phyloP scores from a whole-genome alignment of 1,284 basidiomycete species.

The Taiwanofungus camphoratus region DNA sequence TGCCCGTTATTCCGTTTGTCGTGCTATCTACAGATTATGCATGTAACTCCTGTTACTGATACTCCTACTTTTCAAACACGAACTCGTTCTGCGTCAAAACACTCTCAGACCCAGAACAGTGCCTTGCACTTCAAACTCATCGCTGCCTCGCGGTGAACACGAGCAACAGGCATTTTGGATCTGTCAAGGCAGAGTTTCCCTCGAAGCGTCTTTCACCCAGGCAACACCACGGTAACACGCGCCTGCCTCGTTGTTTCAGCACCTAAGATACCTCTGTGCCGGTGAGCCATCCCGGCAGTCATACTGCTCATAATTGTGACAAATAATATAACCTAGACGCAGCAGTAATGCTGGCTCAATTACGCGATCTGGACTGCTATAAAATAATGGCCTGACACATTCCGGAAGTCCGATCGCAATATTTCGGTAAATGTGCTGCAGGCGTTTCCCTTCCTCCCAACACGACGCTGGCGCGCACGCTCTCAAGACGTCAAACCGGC shows the following conservation, averaged over 20 bases:
- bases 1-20: no score
- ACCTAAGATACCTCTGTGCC: neutral
- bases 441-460: neutral
- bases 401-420: conserved; percentile 6
- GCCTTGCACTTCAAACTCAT: conserved; percentile 5
- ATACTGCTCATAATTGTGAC: conserved; percentile 8
- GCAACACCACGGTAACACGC: conserved; percentile 7
- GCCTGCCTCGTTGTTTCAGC: conserved; percentile 13
- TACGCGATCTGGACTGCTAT: conserved; percentile 17
- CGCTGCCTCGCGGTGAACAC: conserved; percentile 21
- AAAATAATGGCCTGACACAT: conserved; percentile 16
- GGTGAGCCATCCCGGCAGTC: neutral
- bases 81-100: no score
- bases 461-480: neutral
- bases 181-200: conserved; percentile 7
- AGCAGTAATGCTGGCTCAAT: conserved; percentile 14
- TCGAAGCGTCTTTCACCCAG: neutral
- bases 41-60: no score
- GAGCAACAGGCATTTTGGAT: conserved; percentile 17
- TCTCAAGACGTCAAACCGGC: conserved; percentile 4
- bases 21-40: no score
- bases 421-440: neutral
- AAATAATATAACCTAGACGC: conserved; percentile 18
- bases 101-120: no score
- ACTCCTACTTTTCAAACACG: no score